Conservation (phyloP, 129 eudicot species). For the Pittosporum tobira region DNA sequence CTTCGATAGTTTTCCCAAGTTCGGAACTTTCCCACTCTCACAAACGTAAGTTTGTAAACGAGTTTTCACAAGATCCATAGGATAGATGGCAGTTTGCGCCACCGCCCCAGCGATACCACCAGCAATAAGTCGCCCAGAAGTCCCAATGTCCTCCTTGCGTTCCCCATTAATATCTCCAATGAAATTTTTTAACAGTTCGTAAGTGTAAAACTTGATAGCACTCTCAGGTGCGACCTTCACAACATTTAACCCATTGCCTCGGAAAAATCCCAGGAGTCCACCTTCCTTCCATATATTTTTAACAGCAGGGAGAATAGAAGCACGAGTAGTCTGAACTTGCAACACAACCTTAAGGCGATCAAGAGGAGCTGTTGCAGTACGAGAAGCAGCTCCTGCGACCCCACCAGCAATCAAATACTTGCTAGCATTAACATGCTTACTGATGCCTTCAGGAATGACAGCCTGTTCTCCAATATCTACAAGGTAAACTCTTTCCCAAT, state of each 20-base stretch:
- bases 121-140: slow-evolving; percentile 68
- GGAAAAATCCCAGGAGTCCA: slow-evolving; percentile 48
- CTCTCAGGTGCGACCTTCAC: slow-evolving; percentile 95
- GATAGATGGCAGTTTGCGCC: slow-evolving; percentile 87
- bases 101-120: slow-evolving; percentile 94
- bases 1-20: slow-evolving; percentile 53
- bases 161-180: slow-evolving; percentile 45
- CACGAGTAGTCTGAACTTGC: slow-evolving; percentile 68
- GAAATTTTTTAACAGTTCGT: slow-evolving; percentile 58
- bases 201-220: slow-evolving; percentile 84
- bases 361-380: slow-evolving; percentile 94
- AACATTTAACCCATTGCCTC: slow-evolving; percentile 87
- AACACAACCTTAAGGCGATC: slow-evolving; percentile 78
- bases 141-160: slow-evolving; percentile 56
- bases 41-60: slow-evolving; percentile 66
- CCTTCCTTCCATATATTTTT: slow-evolving; percentile 78
- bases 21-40: slow-evolving; percentile 54
- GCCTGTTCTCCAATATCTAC: slow-evolving; percentile 96
- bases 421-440: slow-evolving; percentile 64
- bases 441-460: slow-evolving; percentile 73
- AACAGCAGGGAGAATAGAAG: slow-evolving; percentile 50
- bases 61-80: slow-evolving; percentile 91
- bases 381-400: slow-evolving; percentile 95
- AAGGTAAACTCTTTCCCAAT: slow-evolving; percentile 84
- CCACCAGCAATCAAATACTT: slow-evolving; percentile 88